Percentiles rank a stretch among this genome's conserved stretches.
phyloP scores from a whole-genome alignment of 768 basidiomycete genomes.

The Leucocoprinus leucothites region DNA sequence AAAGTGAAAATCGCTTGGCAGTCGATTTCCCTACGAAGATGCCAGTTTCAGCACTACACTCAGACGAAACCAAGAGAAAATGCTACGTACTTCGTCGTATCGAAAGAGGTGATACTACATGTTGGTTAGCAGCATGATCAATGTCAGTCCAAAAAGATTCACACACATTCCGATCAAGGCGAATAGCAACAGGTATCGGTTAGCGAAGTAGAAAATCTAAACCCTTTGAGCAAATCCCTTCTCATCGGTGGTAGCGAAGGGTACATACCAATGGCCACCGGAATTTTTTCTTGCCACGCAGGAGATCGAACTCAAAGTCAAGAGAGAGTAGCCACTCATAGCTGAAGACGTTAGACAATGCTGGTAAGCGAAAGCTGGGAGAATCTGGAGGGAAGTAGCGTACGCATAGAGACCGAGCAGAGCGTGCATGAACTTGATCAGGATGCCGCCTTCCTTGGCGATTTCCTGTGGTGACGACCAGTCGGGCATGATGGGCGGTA shows the following conservation, averaged over 20 bases:
- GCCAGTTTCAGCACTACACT: not conserved
- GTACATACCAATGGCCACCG: conserved; percentile 62
- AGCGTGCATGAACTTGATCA: conserved; percentile 53
- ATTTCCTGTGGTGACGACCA: conserved; percentile 52
- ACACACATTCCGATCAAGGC: conserved; percentile 69
- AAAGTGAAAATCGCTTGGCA: conserved; percentile 65
- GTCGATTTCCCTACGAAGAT: conserved; percentile 42
- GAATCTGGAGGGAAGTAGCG: conserved; percentile 16
- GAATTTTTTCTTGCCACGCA: conserved; percentile 55
- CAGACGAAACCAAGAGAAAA: not conserved
- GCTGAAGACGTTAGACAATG: conserved; percentile 34
- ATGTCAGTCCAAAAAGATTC: conserved; percentile 1
- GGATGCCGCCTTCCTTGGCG: conserved; percentile 39
- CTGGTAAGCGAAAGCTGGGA: not conserved
- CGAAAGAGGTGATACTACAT: conserved; percentile 47
- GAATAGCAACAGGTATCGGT: conserved; percentile 62
- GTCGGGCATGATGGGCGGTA: conserved; percentile 38
- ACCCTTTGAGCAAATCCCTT: not conserved
- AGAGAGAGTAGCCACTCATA: conserved; percentile 65
- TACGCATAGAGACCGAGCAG: conserved; percentile 57
- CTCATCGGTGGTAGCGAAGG: not conserved
- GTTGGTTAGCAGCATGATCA: conserved; percentile 11
- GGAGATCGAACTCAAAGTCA: conserved; percentile 60
- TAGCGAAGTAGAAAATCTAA: conserved; percentile 65
- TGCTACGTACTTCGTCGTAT: conserved; percentile 37